Base-by-base conservation (phyloP, 441 rosid genomes). In the Corymbia citriodora region DNA sequence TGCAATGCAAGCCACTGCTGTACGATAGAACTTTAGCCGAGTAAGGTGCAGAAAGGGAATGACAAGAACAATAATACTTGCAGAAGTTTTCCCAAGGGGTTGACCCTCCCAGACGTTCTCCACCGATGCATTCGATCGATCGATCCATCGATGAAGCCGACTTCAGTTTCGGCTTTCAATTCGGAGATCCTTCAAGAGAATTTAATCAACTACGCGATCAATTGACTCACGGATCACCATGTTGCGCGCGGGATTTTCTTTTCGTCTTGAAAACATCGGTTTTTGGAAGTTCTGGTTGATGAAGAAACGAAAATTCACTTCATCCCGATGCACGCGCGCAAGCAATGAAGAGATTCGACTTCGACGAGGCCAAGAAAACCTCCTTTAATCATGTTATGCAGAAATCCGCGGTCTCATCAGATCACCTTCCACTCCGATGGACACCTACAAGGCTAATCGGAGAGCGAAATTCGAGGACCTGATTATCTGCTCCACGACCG, bases 401-500 rank as follows among this genome's bases (percentile, higher is more conserved):
- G 85, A 36, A 36, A 79, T 48, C 81, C 50, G 87, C 68, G 21
- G 40, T 11, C 13, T 9, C n/a, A 8, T 14, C 85, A n/a, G 85
- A 74, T 74, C 52, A 74, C 85, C 52, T 74, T 23, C 85, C 85
- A 74, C 14, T 74, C 85, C 52, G 40, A 74, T 33, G 1, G 2
- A 17, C 36, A 89, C 31, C 5, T 25, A 79, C 33, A 36, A 31
- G 27, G 49, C 87, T 21, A 31, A 40, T 40, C 33, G 55, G 50
- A 40, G 49, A 87, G 45, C 79, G 45, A 61, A 14, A 68, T 48
- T 70, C 52, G 88, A 40, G 48, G 10, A 95, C 96, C 96, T 94
- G 94, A 96, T 94, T 96, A 96, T 96, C 90, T 95, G 96, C 89
- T 95, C 95, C 83, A 95, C 98, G 63, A 94, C 94, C 19, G 96